Percentiles rank a stretch among this genome's conserved stretches.
phyloP scores from a whole-genome alignment of 768 basidiomycete genomes.

The Botryobasidium botryosum region DNA sequence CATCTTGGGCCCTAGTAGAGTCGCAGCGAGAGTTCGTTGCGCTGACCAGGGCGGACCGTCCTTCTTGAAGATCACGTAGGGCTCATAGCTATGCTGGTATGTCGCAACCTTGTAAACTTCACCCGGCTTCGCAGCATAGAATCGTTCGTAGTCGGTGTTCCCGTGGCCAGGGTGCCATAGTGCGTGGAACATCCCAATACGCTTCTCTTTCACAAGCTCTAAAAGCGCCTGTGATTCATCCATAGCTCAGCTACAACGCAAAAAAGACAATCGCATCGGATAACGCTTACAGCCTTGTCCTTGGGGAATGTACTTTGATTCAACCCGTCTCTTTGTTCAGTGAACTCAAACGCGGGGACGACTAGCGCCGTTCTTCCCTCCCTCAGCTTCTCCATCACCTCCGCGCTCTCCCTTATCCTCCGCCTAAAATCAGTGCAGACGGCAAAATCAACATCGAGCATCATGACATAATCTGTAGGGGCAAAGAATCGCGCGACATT shows the following conservation, averaged over 20 bases:
- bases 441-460: slow-evolving; percentile 83
- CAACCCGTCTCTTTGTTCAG: slow-evolving; percentile 43
- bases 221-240: slow-evolving; percentile 27
- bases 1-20: neutral
- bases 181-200: slow-evolving; percentile 61
- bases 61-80: slow-evolving; percentile 70
- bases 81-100: slow-evolving; percentile 78
- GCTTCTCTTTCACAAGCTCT: slow-evolving; percentile 34
- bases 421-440: slow-evolving; percentile 65
- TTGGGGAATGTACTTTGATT: slow-evolving; percentile 43
- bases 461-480: slow-evolving; percentile 70
- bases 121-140: slow-evolving; percentile 41
- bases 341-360: slow-evolving; percentile 72
- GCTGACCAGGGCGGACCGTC: slow-evolving; percentile 64
- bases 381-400: slow-evolving; percentile 31
- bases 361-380: slow-evolving; percentile 57
- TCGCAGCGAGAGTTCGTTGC: slow-evolving; percentile 15
- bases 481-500: slow-evolving; percentile 75
- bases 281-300: slow-evolving; percentile 40
- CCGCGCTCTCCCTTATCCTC: slow-evolving; percentile 31
- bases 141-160: slow-evolving; percentile 59
- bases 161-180: slow-evolving; percentile 67
- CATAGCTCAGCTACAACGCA: slow-evolving; percentile 19
- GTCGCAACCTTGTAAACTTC: slow-evolving; percentile 55
- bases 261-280: slow-evolving; percentile 1